phyloP scores from a whole-genome alignment of 192 early-diverging fungal genomes.

The Umbelopsis vinacea region DNA sequence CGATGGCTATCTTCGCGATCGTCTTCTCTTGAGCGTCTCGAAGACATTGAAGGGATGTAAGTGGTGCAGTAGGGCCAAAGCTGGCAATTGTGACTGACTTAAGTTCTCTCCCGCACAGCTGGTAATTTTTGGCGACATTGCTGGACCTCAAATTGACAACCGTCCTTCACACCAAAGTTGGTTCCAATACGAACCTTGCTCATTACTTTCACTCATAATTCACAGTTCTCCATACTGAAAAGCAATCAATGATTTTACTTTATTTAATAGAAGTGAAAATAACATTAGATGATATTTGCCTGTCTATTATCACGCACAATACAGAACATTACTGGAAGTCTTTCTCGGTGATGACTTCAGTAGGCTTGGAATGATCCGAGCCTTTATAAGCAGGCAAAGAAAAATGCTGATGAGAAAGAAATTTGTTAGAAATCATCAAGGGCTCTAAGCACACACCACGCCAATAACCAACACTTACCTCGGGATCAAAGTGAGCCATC shows the following conservation, averaged over 20 bases:
- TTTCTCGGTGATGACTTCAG: not conserved
- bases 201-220: no score
- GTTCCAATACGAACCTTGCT: no score
- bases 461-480: not conserved
- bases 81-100: not conserved
- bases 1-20: not conserved
- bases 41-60: not conserved
- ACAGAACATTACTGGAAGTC: not conserved
- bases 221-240: no score
- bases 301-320: no score
- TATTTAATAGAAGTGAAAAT: no score
- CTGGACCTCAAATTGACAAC: no score
- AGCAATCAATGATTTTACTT: no score
- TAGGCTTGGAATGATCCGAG: slow-evolving; percentile 6
- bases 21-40: slow-evolving; percentile 13
- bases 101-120: no score
- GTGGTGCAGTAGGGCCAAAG: not conserved
- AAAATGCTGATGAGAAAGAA: not conserved
- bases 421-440: no score
- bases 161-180: no score
- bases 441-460: not conserved
- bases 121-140: no score
- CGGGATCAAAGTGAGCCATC: slow-evolving; percentile 72
- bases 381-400: slow-evolving; percentile 1
- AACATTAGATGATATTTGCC: no score